phyloP scores from a whole-genome alignment of 805 yeast genomes.

The Teunomyces atbi region DNA sequence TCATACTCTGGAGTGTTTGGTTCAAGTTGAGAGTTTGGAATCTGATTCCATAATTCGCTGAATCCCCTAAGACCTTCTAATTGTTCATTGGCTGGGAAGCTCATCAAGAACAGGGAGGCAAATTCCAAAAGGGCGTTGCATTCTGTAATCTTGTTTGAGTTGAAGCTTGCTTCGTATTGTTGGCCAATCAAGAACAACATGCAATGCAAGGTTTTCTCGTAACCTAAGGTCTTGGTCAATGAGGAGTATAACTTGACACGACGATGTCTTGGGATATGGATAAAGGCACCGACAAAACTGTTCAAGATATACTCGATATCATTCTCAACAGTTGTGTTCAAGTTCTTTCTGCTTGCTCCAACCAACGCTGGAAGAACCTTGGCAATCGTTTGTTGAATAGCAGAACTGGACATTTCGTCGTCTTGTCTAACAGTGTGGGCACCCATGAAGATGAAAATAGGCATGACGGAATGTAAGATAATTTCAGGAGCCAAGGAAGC shows the following conservation, averaged over 20 bases:
- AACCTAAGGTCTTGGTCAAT: constrained; percentile 71
- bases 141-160: constrained; percentile 62
- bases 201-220: constrained; percentile 62
- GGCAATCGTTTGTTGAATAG: constrained; percentile 85
- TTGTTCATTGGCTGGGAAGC: constrained; percentile 68
- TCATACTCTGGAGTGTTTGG: constrained; percentile 35
- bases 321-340: constrained; percentile 44
- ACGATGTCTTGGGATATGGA: constrained; percentile 95
- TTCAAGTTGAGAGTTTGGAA: constrained; percentile 45
- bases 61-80: constrained; percentile 52
- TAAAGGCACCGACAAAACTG: constrained; percentile 91
- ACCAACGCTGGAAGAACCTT: constrained; percentile 87
- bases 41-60: constrained; percentile 49
- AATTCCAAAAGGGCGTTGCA: constrained; percentile 70
- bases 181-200: constrained; percentile 78
- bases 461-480: constrained; percentile 95
- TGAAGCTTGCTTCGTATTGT: constrained; percentile 54
- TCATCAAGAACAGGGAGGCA: constrained; percentile 62
- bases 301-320: constrained; percentile 83
- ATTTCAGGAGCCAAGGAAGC: constrained; percentile 89
- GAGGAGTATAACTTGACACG: constrained; percentile 82
- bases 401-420: constrained; percentile 90
- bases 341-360: constrained; percentile 20
- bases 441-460: constrained; percentile 99
- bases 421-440: constrained; percentile 96